Base-by-base conservation (phyloP, 352 stramenopile species). In the Phytophthora macrochlamydospora region DNA sequence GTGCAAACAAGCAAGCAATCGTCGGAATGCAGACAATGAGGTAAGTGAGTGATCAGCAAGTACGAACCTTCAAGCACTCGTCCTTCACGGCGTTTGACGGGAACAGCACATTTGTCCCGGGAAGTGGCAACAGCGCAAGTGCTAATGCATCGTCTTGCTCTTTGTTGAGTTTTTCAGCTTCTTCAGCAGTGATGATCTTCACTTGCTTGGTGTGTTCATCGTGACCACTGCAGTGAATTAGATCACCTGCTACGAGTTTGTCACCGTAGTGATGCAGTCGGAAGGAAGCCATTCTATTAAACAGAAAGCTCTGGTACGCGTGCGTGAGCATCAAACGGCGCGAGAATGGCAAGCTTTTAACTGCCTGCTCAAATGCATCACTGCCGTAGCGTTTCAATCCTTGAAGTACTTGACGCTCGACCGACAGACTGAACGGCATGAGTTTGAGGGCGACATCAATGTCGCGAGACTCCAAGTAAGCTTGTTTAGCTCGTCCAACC, bases 281-380 rank as follows among this genome's bases (percentile, higher is more conserved):
- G 43, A 74, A 70, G 6, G 83, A 92, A 2, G 72, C 84, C 43
- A 91, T 75, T 14, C 50, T 51, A 64, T 92, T 93, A 62, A 94
- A 94, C 28, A 93, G 38, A 50, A 77, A 85, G 62, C 84, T 94
- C 48, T 94, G 87, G 61, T 91, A 93, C 51, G 84, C 79, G 55
- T 94, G 87, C 44, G 93, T 68, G 56, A 83, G 92, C 79, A 94
- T 87, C 8, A 83, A 56, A 0, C 84, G 87, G 9, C 84, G 81
- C 18, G 77, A 74, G 49, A 88, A 91, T 12, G 83, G 63, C 14
- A 92, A 63, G 28, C 57, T 78, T 28, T 72, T 65, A 31, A 93
- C 61, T 13, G 77, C 85, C 14, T 82, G 77, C 37, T 93, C 75
- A 51, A 79, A 91, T 6, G 80, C 73, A 12, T 79, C 67, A 0